Base-by-base conservation (phyloP, 352 stramenopile genomes). In the Aphanomyces astaci region DNA sequence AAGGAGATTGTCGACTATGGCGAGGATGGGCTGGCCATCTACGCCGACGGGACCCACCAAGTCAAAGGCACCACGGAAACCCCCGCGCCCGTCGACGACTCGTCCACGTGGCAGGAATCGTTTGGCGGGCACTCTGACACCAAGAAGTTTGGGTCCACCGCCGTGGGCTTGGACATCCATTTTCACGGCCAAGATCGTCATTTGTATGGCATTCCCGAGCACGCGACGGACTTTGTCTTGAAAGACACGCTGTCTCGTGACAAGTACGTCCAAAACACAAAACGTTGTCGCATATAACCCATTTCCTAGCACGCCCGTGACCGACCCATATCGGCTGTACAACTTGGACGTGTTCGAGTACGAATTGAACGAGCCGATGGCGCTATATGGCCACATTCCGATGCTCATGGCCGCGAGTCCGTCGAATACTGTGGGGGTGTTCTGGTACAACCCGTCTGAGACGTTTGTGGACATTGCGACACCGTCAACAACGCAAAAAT, bases 341-440 rank as follows among this genome's bases (percentile, higher is more conserved):
- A 99, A 98, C 71, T 82, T 99, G 33, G 97, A 99, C 73, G 97
- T 99, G 22, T 99, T 99, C 74, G 97, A 99, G 81, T 99, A 99
- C 78, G 96, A 99, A 66, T 81, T 99, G 66, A 93, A 99, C 74
- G 89, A 97, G 31, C 92, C 96, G n/a, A 99, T 99, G 94, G 94
- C 97, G 46, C 78, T 99, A 33, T 99, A 99, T 79, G 97, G 97
- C 22, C 76, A 81, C 24, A 93, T 90, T 56, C 81, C 84, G 1
- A 69, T 92, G 72, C 72, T 92, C 0, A 79, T 92, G 39, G 82
- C 82, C 25, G 79, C 83, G 1, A 86, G 77, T 62, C 79, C 83
- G 32, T 52, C 78, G 24, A 86, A 78, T 51, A 98, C 95, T 0
- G 87, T 93, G 17, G 96, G 95, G 49, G 88, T 97, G n/a, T 99